A percentile compares a stretch with the other conserved stretches of the same genome.
Evolutionary conservation across 2,329 filamentous ascomycete genomes (phyloP).

Genomic region (Aspergillus sp.): DNA sequence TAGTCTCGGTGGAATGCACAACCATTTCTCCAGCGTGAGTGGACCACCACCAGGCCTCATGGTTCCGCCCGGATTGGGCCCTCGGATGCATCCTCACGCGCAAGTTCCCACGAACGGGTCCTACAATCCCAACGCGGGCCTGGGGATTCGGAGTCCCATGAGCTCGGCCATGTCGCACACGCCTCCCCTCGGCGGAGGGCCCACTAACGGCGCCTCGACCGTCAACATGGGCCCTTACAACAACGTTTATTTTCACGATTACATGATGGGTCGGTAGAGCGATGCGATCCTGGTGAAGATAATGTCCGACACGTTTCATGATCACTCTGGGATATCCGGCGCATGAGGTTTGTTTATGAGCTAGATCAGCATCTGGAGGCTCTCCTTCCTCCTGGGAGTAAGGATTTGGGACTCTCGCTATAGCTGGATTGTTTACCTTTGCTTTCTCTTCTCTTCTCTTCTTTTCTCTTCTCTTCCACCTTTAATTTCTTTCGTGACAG

Average conservation of each 20-base stretch:
- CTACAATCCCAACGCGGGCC: slow-evolving; percentile 36
- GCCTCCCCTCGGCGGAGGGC: slow-evolving; percentile 26
- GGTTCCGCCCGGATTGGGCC: slow-evolving; percentile 68
- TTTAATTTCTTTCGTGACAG: slow-evolving; percentile 13
- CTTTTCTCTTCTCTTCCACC: not conserved
- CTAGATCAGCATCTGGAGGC: slow-evolving; percentile 42
- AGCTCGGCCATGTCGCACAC: slow-evolving; percentile 31
- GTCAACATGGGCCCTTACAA: slow-evolving; percentile 35
- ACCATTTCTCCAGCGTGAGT: slow-evolving; percentile 64
- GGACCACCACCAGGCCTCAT: slow-evolving; percentile 80
- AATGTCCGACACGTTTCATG: slow-evolving; percentile 45
- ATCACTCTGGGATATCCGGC: slow-evolving; percentile 38
- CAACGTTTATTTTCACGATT: slow-evolving; percentile 42
- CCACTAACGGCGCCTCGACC: slow-evolving; percentile 25
- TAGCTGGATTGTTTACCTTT: slow-evolving; percentile 11
- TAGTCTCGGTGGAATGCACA: slow-evolving; percentile 53
- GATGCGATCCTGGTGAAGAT: slow-evolving; percentile 24
- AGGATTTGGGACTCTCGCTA: slow-evolving; percentile 30
- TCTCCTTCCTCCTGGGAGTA: slow-evolving; percentile 35
- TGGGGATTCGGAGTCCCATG: slow-evolving; percentile 35
- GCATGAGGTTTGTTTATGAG: slow-evolving; percentile 32
- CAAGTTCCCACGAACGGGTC: slow-evolving; percentile 28
- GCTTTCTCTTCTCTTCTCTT: slow-evolving; percentile 18
- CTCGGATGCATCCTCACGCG: slow-evolving; percentile 31
- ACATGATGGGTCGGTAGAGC: slow-evolving; percentile 48